A percentile compares a stretch with the other conserved stretches of the same genome.
These are phyloP conservation scores for Silene latifolia DNA, from an alignment of 148 eudicot genomes.

Conservation along the genomic window DNA sequence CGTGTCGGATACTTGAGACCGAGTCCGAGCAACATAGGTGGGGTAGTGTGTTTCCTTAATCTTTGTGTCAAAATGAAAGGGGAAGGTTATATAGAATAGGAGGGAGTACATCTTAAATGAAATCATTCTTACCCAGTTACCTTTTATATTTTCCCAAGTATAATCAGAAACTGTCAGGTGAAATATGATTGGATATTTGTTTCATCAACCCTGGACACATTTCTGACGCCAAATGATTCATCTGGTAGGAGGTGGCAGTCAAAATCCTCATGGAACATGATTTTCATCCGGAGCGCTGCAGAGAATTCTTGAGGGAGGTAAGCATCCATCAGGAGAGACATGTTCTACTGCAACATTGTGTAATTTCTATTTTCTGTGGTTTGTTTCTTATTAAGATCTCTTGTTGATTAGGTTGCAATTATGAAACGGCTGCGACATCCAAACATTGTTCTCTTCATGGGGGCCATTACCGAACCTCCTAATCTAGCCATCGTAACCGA, in stretches of 20 bases:
- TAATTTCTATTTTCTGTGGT: not conserved
- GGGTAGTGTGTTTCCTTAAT: too few relatives aligned
- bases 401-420: conserved; percentile 64
- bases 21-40: too few relatives aligned
- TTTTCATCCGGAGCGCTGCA: conserved; percentile 68
- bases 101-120: too few relatives aligned
- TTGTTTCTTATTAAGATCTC: not conserved
- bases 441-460: conserved; percentile 96
- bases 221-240: not conserved
- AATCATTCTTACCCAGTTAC: too few relatives aligned
- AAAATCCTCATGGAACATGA: conserved; percentile 96
- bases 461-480: conserved; percentile 93
- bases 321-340: conserved; percentile 2
- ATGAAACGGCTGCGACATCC: conserved; percentile 96
- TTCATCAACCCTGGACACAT: too few relatives aligned
- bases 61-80: too few relatives aligned
- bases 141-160: too few relatives aligned
- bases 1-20: too few relatives aligned
- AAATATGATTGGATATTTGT: too few relatives aligned
- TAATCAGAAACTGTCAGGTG: too few relatives aligned
- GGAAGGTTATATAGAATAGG: too few relatives aligned
- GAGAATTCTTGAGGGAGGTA: conserved; percentile 89
- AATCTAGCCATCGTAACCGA: conserved; percentile 96
- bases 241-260: conserved; percentile 90
- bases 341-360: not conserved